These are phyloP conservation scores for Vicia faba DNA, from an alignment of 306 rosid species.

Conservation along the genomic window DNA sequence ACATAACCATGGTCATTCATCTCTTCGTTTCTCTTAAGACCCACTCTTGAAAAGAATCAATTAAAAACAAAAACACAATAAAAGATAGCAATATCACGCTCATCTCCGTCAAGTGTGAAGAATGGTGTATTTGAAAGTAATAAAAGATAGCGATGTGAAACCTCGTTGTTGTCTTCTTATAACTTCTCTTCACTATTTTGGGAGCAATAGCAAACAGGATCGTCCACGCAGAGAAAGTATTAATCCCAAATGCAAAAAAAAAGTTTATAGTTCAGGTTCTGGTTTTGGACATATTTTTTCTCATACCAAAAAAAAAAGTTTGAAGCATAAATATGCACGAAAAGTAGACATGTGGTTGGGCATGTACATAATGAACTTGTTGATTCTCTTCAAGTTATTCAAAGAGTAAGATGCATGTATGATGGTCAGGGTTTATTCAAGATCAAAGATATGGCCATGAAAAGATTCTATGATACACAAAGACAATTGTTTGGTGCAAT, in stretches of 20 bases:
- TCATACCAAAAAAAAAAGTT: conserved; percentile 43
- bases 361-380: conserved; percentile 56
- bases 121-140: conserved; percentile 51
- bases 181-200: conserved; percentile 55
- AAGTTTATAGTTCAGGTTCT: conserved; percentile 42
- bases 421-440: conserved; percentile 83
- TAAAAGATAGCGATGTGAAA: conserved; percentile 56
- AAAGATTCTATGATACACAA: conserved; percentile 72
- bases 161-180: conserved; percentile 66
- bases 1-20: no score
- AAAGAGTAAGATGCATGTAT: conserved; percentile 62
- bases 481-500: conserved; percentile 58
- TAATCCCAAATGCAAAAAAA: conserved; percentile 51
- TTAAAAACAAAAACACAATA: no score
- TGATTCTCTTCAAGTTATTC: conserved; percentile 70
- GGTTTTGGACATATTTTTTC: conserved; percentile 40
- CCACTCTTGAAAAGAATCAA: no score
- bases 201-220: conserved; percentile 48
- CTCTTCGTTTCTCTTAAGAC: no score
- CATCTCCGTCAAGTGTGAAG: no score
- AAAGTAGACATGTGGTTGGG: conserved; percentile 52
- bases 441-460: conserved; percentile 72
- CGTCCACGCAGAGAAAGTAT: conserved; percentile 46
- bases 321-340: conserved; percentile 57
- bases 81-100: no score